Evolutionary conservation across 202 grass and related monocot species (phyloP), one percentile per base, ranked within the genome.

Genomic region (Sporobolus alterniflorus): DNA sequence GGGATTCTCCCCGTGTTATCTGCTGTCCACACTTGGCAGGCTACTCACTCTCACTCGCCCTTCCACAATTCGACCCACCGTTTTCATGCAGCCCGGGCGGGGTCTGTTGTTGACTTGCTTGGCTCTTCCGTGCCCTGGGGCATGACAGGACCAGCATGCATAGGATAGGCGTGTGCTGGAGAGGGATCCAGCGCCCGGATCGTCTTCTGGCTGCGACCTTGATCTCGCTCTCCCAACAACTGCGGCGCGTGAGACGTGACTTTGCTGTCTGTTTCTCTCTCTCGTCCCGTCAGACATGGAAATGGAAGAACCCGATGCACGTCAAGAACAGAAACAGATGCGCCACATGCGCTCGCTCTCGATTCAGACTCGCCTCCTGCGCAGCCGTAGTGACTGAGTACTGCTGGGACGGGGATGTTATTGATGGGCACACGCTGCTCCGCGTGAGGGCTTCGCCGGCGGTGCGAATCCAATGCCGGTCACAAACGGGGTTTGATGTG

Each of bases 171-270:
- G n/a, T n/a, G n/a, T n/a, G n/a, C n/a, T n/a, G n/a, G n/a, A n/a
- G n/a, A n/a, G n/a, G 82, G 75, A 82, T 87, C 43, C 54, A 41
- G 62, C 86, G 31, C 62, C 74, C 39, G 46, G 48, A 15, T 88
- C 74, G 47, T 89, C 82, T 64, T 68, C 54, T 75, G 69, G 33
- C 44, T 44, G 43, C 11, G 20, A 21, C 44, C 14, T 47, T 29
- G 69, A 74, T 67, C 70, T 61, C 81, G 31, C 41, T 69, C 75
- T 52, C 36, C 49, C 48, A 56, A 39, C 79, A 43, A 20, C 69
- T 17, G 46, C 36, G 6, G 69, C 76, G 65, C 84, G 49, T 64
- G 39, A 21, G 54, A 61, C 69, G 60, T 67, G 36, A 50, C 26
- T 12, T 67, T 59, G 15, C 36, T 39, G 36, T 39, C 36, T 39